Conservation (phyloP, 768 basidiomycete genomes). For the Dioszegia hungarica region DNA sequence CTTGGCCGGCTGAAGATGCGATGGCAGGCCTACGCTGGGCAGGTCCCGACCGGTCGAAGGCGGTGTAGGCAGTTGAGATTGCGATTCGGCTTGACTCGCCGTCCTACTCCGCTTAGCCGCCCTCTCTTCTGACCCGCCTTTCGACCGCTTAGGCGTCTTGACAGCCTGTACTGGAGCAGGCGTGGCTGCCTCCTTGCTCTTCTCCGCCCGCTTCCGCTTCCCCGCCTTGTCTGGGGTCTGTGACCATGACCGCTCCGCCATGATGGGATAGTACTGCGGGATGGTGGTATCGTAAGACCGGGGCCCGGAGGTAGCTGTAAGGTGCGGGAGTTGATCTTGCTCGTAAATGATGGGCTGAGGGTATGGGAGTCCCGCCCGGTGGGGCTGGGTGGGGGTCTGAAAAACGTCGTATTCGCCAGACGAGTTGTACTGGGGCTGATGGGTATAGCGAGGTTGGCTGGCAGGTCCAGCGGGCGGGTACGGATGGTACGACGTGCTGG, state of each 20-base stretch:
- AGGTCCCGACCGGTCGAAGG: slow-evolving; percentile 31
- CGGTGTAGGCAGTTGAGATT: slow-evolving; percentile 35
- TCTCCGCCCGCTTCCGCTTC: slow-evolving; percentile 30
- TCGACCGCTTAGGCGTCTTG: slow-evolving; percentile 26
- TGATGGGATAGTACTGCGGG: slow-evolving; percentile 34
- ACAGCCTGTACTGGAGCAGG: not conserved
- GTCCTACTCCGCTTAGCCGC: slow-evolving; percentile 4
- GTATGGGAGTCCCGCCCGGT: slow-evolving; percentile 4
- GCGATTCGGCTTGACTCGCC: slow-evolving; percentile 1
- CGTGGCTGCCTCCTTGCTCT: not conserved
- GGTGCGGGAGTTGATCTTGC: slow-evolving; percentile 4
- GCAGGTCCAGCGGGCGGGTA: slow-evolving; percentile 10
- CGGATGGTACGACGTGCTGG: slow-evolving; percentile 10
- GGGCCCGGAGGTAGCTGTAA: slow-evolving; percentile 20
- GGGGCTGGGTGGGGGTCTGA: slow-evolving; percentile 2
- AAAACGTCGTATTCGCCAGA: slow-evolving; percentile 12
- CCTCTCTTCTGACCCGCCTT: not conserved
- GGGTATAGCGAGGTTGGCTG: slow-evolving; percentile 15
- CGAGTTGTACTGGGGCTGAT: slow-evolving; percentile 9
- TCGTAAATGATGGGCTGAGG: slow-evolving; percentile 18
- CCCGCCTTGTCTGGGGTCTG: slow-evolving; percentile 18
- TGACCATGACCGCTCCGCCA: slow-evolving; percentile 8
- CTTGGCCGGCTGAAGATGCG: slow-evolving; percentile 10
- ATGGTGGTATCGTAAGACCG: slow-evolving; percentile 36
- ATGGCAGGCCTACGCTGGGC: not conserved